A percentile compares a stretch with the other conserved stretches of the same genome.
Evolutionary conservation across 345 rosid species (phyloP).

Genomic region (Euclidium syriacum): DNA sequence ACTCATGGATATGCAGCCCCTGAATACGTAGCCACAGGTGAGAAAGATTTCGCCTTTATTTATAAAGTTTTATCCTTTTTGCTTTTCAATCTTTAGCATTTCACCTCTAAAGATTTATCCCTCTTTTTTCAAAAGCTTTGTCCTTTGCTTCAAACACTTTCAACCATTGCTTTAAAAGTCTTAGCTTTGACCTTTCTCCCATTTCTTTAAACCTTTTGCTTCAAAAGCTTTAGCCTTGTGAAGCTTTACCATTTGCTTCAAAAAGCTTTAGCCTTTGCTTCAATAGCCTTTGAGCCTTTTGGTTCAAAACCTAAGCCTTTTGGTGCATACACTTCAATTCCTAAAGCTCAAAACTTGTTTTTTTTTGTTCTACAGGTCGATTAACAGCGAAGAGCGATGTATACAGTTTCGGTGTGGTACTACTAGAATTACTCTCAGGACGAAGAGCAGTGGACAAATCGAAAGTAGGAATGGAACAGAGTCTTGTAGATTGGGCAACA

Average conservation of each 20-base stretch:
- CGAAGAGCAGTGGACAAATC: constrained; percentile 83
- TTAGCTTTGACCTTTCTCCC: no score
- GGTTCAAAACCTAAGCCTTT: not conserved
- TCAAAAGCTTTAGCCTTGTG: not conserved
- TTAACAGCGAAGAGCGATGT: constrained; percentile 92
- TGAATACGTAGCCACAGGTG: constrained; percentile 96
- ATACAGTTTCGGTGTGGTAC: constrained; percentile 92
- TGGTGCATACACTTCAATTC: not conserved
- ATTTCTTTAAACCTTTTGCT: not conserved
- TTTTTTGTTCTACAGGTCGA: constrained; percentile 55
- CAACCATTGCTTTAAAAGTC: not conserved
- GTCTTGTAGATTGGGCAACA: constrained; percentile 90
- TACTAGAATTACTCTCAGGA: constrained; percentile 86
- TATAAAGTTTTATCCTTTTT: not conserved
- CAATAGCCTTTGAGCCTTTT: not conserved
- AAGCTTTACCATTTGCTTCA: not conserved
- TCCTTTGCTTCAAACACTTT: not conserved
- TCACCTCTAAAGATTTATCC: no score
- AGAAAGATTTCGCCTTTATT: not conserved
- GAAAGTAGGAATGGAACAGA: constrained; percentile 79
- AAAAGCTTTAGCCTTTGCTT: not conserved
- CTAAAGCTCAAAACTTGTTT: not conserved
- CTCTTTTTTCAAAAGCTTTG: not conserved
- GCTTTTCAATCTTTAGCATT: not conserved
- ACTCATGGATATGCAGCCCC: constrained; percentile 98